Base-by-base conservation (phyloP, 768 basidiomycete genomes). In the Leucocoprinus sp. region DNA sequence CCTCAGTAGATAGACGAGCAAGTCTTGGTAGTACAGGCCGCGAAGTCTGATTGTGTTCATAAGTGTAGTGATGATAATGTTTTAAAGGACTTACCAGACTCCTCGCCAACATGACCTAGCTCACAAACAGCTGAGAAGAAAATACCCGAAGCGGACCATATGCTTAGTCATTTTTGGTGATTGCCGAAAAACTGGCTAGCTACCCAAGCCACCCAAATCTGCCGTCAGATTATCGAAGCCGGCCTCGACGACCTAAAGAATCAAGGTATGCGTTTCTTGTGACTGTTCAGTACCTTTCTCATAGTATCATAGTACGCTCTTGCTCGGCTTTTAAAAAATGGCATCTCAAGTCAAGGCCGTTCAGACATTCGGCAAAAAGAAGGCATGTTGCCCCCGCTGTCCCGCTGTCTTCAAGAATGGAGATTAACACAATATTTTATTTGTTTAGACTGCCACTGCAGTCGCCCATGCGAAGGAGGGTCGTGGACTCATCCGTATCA, bases 281-380 rank as follows among this genome's bases (percentile, higher is more conserved):
- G 28, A 44, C 50, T 48, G 33, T 42, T 33, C 28, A 12, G 17
- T 28, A 22, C 26, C 18, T 8, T 37, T 22, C 40, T 48, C 48
- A 62, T 55, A 53, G 52, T 37, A 29, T 17, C 48, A 37, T 56
- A 50, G 56, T 55, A 55, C 53, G 53, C 56, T 53, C 48, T 45
- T 46, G 50, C 50, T 54, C 57, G 55, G 59, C 55, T 55, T 54
- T 60, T 57, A 51, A 54, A 78, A 70, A 68, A 89, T 88, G 85
- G 78, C 65, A 54, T 67, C 82, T 57, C 75, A 84, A 61, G 66
- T 69, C 54, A 89, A 90, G 73, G 91, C 93, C 73, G 95, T 98
- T 57, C 95, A 97, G 66, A 95, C 91, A 53, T 98, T 98, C 72
- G 95, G 95, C 70, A 98, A 98, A 90, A 98, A 98, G 84, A 97